Evolutionary conservation across 2,329 filamentous ascomycete genomes (phyloP).

Genomic region (Stachybotrys elegans): DNA sequence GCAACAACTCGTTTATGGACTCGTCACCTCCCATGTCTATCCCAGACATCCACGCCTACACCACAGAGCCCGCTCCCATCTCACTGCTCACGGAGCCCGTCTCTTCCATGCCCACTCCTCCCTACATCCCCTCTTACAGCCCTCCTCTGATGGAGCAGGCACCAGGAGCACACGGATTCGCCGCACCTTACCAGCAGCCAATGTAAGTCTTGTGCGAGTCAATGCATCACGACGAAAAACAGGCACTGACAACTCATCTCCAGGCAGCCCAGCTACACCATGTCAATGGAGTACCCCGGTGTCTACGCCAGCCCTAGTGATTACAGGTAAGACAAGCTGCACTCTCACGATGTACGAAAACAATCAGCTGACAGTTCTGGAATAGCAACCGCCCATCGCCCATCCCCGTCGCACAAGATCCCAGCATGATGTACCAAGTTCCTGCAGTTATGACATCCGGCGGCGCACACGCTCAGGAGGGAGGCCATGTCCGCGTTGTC

Average conservation of each 20-base stretch:
- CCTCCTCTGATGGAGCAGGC: constrained; percentile 40
- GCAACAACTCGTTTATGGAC: constrained; percentile 37
- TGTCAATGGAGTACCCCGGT: constrained; percentile 39
- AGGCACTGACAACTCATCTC: constrained; percentile 20
- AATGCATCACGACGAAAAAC: constrained; percentile 23
- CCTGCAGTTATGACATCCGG: constrained; percentile 31
- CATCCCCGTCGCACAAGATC: constrained; percentile 31
- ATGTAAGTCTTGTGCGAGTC: constrained; percentile 24
- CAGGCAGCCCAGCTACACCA: constrained; percentile 31
- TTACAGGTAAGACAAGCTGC: constrained; percentile 32
- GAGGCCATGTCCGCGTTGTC: constrained; percentile 59
- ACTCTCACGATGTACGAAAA: constrained; percentile 3
- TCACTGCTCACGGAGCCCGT: constrained; percentile 47
- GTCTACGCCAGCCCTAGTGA: constrained; percentile 26
- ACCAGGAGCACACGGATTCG: constrained; percentile 27
- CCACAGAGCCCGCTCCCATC: constrained; percentile 44
- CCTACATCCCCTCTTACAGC: constrained; percentile 47
- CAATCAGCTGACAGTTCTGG: constrained; percentile 13
- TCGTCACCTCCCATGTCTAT: constrained; percentile 28
- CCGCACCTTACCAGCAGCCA: constrained; percentile 27
- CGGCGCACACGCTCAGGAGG: constrained; percentile 28
- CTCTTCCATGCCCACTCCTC: constrained; percentile 33
- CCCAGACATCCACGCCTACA: constrained; percentile 42
- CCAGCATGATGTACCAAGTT: constrained; percentile 38
- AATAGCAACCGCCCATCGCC: constrained; percentile 33